A percentile compares a stretch with the other conserved stretches of the same genome.
Conservation (phyloP, 306 rosid species). For the Spatholobus suberectus region DNA sequence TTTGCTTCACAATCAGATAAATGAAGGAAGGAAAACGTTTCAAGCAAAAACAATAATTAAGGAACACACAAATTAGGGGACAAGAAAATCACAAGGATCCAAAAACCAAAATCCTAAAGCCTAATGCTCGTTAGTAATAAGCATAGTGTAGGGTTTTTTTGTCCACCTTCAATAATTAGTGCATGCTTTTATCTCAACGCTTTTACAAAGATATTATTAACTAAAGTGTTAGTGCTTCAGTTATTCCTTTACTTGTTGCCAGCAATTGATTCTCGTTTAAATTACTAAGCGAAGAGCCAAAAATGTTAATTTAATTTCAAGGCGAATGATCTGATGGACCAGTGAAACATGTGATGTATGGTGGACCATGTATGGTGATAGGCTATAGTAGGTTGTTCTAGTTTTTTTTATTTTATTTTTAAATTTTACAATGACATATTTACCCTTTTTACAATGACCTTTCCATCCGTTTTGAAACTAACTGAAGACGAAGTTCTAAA, state of each 20-base stretch:
- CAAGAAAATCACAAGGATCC: constrained; percentile 9
- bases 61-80: background rate
- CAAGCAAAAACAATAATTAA: background rate
- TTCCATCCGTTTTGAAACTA: no score
- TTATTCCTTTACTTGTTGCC: background rate
- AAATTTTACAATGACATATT: no score
- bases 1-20: background rate
- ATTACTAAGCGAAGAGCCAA: background rate
- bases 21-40: background rate
- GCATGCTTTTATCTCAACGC: background rate
- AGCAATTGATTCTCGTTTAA: background rate
- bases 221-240: background rate
- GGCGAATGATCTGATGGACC: no score
- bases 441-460: no score
- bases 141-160: background rate
- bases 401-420: no score
- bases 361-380: no score
- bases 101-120: constrained; percentile 20
- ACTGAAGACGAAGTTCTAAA: no score
- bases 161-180: background rate
- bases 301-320: background rate
- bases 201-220: constrained; percentile 27
- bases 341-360: no score
- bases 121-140: background rate
- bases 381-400: no score